phyloP scores from a whole-genome alignment of 2,329 filamentous ascomycete genomes.

The Raffaelea albimanens region DNA sequence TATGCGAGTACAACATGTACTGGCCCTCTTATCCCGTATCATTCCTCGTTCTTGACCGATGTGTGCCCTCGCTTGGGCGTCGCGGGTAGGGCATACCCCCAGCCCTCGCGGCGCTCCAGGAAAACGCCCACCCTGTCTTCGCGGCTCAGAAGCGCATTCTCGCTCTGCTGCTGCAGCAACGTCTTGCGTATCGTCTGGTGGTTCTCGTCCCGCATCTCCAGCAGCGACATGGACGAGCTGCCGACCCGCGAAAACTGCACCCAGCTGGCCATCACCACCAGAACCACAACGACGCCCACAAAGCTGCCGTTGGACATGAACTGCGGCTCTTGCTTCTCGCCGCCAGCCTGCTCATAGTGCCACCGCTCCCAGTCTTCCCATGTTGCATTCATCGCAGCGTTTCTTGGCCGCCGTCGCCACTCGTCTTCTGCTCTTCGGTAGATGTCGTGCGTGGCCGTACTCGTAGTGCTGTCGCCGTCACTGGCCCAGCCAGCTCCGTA shows the following conservation, averaged over 20 bases:
- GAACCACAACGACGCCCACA: slow-evolving; percentile 57
- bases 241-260: slow-evolving; percentile 64
- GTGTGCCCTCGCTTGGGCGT: neutral
- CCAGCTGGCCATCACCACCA: slow-evolving; percentile 61
- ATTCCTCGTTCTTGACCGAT: neutral
- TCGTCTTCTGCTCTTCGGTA: slow-evolving; percentile 31
- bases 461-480: slow-evolving; percentile 26
- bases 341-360: slow-evolving; percentile 46
- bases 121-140: slow-evolving; percentile 70
- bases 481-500: slow-evolving; percentile 73
- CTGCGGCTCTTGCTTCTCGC: slow-evolving; percentile 40
- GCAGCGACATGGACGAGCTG: slow-evolving; percentile 48
- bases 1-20: neutral
- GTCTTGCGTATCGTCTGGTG: slow-evolving; percentile 56
- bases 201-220: slow-evolving; percentile 59
- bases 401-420: slow-evolving; percentile 40
- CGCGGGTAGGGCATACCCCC: slow-evolving; percentile 15
- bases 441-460: slow-evolving; percentile 37
- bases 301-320: slow-evolving; percentile 77
- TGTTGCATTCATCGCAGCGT: slow-evolving; percentile 64
- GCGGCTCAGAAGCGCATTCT: slow-evolving; percentile 41
- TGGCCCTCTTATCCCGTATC: neutral
- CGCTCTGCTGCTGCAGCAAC: slow-evolving; percentile 41
- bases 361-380: slow-evolving; percentile 97
- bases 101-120: slow-evolving; percentile 57